phyloP scores from a whole-genome alignment of 148 eudicot species.

The Chenopodium formosanum region DNA sequence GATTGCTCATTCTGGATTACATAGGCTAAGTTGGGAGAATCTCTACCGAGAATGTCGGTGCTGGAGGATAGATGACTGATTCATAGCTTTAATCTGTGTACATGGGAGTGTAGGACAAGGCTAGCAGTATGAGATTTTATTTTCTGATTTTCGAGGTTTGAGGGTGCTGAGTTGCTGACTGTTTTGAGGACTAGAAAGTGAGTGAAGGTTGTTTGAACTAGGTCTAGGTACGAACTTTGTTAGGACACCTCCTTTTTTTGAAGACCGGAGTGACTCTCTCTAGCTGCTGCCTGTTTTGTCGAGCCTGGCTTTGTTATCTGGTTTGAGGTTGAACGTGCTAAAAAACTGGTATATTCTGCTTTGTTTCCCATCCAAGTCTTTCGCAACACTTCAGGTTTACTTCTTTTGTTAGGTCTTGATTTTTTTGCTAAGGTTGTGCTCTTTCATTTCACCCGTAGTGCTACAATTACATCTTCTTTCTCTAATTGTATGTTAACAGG shows the following conservation, averaged over 20 bases:
- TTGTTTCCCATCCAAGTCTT: too few species aligned
- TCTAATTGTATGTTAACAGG: background rate
- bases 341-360: too few species aligned
- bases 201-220: background rate
- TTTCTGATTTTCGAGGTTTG: background rate
- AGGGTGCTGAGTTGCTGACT: background rate
- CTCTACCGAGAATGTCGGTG: background rate
- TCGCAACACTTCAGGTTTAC: too few species aligned
- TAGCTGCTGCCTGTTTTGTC: background rate
- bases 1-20: background rate
- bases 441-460: background rate
- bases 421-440: background rate
- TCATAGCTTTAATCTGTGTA: background rate
- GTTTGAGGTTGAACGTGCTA: too few species aligned
- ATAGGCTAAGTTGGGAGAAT: background rate
- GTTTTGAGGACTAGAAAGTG: background rate
- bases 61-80: background rate
- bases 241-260: too few species aligned
- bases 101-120: background rate
- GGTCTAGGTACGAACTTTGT: background rate
- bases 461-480: background rate
- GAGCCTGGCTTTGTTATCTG: too few species aligned
- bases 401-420: too few species aligned
- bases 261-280: too few species aligned
- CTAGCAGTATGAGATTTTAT: background rate